Base-by-base conservation (phyloP, 306 rosid species). In the Canavalia ensiformis region DNA sequence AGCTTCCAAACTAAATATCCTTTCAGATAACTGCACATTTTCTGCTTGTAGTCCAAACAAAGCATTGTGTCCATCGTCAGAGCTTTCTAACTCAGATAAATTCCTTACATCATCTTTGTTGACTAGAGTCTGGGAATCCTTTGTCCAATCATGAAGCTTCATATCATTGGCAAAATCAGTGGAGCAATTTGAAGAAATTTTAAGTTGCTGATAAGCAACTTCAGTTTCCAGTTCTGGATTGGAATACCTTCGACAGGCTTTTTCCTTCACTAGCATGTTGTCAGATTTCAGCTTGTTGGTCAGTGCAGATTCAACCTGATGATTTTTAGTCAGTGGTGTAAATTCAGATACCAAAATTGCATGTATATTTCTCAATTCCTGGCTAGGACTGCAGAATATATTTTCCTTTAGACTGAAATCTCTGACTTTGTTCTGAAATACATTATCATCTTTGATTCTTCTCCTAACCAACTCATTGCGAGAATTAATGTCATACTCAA, bases 1-100 rank as follows among this genome's bases (percentile, higher is more conserved):
- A 72, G 87, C 88, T 71, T 88, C 91, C 75, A 90, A 86, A 50
- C 60, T 77, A 67, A 83, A n/a, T 62, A 85, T 78, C 50, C 59
- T 58, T 76, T 80, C 89, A 31, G 86, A 77, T 65, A 88, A 87
- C 77, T 79, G 73, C 12, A 72, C 68, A 47, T 88, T 85, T 79
- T 86, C 91, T 55, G 84, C 76, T 82, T 86, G 79, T 9, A 74
- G 64, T 44, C 77, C 90, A 59, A 50, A 73, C 72, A 88, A 54
- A 78, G 58, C 44, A 69, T 86, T 84, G 52, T 58, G 73, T 49
- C 78, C 89, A 67, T 39, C 58, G 47, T 82, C 73, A 8, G 66
- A 65, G 55, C 72, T 84, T 31, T 76, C 73, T 28, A 39, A 60
- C 37, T 78, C 78, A 3, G 63, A 55, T 29, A 34, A 46, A 65